Evolutionary conservation across 805 yeast genomes (phyloP).

Genomic region (Brettanomyces bruxellensis): DNA sequence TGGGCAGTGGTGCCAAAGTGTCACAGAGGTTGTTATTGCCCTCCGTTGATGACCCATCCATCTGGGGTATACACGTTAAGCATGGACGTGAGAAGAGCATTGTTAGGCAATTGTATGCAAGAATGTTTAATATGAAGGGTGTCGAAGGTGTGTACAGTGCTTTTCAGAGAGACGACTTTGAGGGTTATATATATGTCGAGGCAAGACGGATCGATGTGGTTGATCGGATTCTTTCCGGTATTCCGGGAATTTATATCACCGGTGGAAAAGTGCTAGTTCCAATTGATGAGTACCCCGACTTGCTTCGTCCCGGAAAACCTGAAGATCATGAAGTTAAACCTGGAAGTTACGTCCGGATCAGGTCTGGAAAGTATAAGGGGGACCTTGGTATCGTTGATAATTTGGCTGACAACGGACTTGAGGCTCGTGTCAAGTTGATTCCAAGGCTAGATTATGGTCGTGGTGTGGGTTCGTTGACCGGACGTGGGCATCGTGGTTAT

Average conservation of each 20-base stretch:
- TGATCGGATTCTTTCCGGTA: slow-evolving; percentile 77
- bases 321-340: slow-evolving; percentile 83
- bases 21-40: slow-evolving; percentile 92
- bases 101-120: slow-evolving; percentile 75
- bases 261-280: slow-evolving; percentile 70
- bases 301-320: slow-evolving; percentile 81
- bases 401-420: slow-evolving; percentile 88
- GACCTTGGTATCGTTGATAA: slow-evolving; percentile 92
- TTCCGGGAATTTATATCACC: slow-evolving; percentile 73
- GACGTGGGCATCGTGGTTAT: slow-evolving; percentile 76
- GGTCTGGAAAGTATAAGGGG: slow-evolving; percentile 85
- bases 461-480: slow-evolving; percentile 23
- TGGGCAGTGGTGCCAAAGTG: slow-evolving; percentile 69
- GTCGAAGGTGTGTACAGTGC: slow-evolving; percentile 83
- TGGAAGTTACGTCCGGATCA: slow-evolving; percentile 85
- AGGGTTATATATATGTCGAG: slow-evolving; percentile 88
- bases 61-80: slow-evolving; percentile 92
- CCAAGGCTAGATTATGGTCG: slow-evolving; percentile 92
- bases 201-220: slow-evolving; percentile 92
- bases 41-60: slow-evolving; percentile 91
- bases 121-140: slow-evolving; percentile 67
- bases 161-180: slow-evolving; percentile 88
- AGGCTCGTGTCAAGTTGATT: slow-evolving; percentile 85
- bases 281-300: slow-evolving; percentile 88
- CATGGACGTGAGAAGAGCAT: slow-evolving; percentile 90